Percentiles rank a stretch among this genome's conserved stretches.
phyloP scores from a whole-genome alignment of 148 eudicot species.

The Fagopyrum esculentum region DNA sequence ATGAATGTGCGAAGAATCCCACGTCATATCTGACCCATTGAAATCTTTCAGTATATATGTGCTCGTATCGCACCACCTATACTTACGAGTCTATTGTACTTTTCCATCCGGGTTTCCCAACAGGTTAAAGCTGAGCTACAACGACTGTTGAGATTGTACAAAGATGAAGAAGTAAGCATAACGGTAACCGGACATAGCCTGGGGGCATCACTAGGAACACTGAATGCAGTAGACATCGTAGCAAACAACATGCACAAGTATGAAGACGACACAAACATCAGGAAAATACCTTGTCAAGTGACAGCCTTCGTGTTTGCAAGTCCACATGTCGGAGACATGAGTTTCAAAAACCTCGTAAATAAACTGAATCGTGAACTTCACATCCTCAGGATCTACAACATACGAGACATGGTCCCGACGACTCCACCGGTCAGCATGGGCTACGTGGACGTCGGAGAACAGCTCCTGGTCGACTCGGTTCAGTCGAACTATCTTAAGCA shows the following conservation, averaged over 20 bases:
- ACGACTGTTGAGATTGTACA: constrained; percentile 41
- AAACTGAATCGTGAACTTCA: not conserved
- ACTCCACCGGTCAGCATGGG: not conserved
- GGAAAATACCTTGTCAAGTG: constrained; percentile 13
- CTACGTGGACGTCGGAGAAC: not conserved
- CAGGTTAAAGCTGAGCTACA: constrained; percentile 16
- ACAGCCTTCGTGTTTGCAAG: constrained; percentile 34
- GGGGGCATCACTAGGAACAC: constrained; percentile 56
- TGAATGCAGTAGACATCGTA: constrained; percentile 35
- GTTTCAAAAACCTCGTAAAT: not conserved
- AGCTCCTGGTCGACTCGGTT: not conserved
- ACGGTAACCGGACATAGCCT: constrained; percentile 59
- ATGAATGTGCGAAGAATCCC: too few relatives aligned
- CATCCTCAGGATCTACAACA: not conserved
- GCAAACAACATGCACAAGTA: constrained; percentile 18
- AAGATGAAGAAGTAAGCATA: constrained; percentile 54
- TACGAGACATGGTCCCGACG: not conserved
- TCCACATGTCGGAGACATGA: constrained; percentile 23
- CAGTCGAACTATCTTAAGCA: not conserved
- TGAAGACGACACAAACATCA: not conserved
- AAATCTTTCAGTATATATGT: too few relatives aligned
- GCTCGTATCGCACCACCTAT: too few relatives aligned
- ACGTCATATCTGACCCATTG: too few relatives aligned
- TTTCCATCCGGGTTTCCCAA: not conserved
- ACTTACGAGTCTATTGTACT: too few relatives aligned